Conservation (phyloP, 2,329 filamentous ascomycete species). For the Xylaria sp. region DNA sequence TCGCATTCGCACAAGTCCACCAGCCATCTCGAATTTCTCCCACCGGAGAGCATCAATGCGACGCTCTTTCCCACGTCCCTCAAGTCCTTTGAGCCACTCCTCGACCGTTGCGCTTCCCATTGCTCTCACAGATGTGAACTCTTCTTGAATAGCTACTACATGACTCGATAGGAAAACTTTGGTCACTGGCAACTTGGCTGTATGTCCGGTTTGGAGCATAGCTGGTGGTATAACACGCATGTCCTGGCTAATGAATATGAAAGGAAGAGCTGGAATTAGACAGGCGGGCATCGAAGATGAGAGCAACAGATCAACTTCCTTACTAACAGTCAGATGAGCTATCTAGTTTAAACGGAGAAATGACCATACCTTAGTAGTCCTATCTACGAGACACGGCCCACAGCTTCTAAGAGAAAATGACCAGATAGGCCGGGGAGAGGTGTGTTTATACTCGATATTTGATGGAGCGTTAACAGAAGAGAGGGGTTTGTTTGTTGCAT, state of each 20-base stretch:
- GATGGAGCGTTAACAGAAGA: conserved; percentile 54
- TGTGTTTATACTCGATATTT: conserved; percentile 69
- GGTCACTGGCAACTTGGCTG: conserved; percentile 60
- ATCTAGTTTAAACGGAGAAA: conserved; percentile 15
- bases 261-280: conserved; percentile 75
- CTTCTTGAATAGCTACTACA: conserved; percentile 68
- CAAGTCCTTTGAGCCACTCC: conserved; percentile 83
- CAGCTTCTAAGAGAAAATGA: conserved; percentile 75
- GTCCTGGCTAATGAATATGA: conserved; percentile 71
- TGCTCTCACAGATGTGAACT: conserved; percentile 71
- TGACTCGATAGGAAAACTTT: conserved; percentile 75
- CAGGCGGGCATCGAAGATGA: conserved; percentile 68
- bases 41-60: conserved; percentile 73
- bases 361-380: conserved; percentile 71
- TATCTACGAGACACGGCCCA: conserved; percentile 69
- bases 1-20: conserved; percentile 54
- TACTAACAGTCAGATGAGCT: conserved; percentile 40
- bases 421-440: conserved; percentile 74
- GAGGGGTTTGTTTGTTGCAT: conserved; percentile 50
- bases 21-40: conserved; percentile 75
- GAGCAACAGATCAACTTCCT: conserved; percentile 77
- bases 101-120: conserved; percentile 75
- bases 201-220: conserved; percentile 61
- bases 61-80: conserved; percentile 67
- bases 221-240: conserved; percentile 68